Evolutionary conservation across 2,329 filamentous ascomycete genomes (phyloP), one percentile per base, ranked within the genome.

Genomic region (Beauveria sp.): DNA sequence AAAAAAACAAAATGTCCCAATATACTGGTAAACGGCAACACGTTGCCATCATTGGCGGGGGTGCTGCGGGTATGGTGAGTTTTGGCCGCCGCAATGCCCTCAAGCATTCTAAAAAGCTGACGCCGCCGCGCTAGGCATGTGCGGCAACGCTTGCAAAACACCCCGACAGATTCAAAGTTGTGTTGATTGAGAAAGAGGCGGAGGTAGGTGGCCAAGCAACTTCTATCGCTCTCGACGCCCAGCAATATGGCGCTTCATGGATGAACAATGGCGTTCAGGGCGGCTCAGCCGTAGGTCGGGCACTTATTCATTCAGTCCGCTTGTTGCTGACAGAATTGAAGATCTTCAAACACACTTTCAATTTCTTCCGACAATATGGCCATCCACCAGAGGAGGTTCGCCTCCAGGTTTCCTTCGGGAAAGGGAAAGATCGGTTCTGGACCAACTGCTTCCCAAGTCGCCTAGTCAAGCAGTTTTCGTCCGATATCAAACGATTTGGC

Each of bases 311-410:
- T 24, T 3, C n/a, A 18, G 14, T 5, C 5, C 14, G 2, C 14
- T 34, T 9, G 6, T 26, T 43, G 51, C 50, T 46, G 20, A 51
- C 50, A 22, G 3, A 40, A 28, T n/a, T 14, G 46, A 75, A 86
- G 74, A 87, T 87, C 65, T 88, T 88, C 73, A 84, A 87, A 68
- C 85, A 88, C 67, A 88, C 85, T 0, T 82, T 87, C 76, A 83
- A 83, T 58, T 86, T 86, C 79, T 88, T 88, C 67, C 75, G 79
- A 5, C 76, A 80, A 55, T 80, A 86, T 65, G 80, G 80, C 14
- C 78, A 81, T 66, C 77, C 81, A 57, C 78, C 84, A 3, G 77
- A 85, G 65, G 80, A 83, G 9, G 81, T 88, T 46, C 78, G 83
- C 64, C 76, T 87, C 6, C 84, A 88, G 68, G 80, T 88, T 3